phyloP scores from a whole-genome alignment of 148 eudicot genomes.

The Cornus suecica region DNA sequence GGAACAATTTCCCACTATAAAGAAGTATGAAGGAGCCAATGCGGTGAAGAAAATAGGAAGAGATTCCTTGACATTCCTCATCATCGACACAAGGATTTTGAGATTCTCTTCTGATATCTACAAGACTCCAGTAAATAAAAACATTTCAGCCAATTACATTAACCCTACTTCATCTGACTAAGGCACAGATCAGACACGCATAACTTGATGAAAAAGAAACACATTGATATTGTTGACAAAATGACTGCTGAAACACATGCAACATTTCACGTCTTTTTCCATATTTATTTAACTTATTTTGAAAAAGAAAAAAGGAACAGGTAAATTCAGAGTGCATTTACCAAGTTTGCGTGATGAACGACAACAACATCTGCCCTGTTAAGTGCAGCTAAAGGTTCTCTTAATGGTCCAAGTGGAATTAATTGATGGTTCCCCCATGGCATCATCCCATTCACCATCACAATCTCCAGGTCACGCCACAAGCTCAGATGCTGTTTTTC shows the following conservation, averaged over 20 bases:
- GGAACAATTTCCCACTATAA: slow-evolving; percentile 34
- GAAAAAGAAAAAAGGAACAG: neutral
- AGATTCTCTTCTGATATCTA: slow-evolving; percentile 54
- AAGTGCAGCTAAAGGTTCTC: slow-evolving; percentile 83
- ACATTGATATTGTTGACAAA: neutral
- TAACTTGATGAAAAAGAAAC: neutral
- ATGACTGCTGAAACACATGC: neutral
- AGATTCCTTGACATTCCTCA: slow-evolving; percentile 42
- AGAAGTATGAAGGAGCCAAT: slow-evolving; percentile 73
- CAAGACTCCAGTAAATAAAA: slow-evolving; percentile 10
- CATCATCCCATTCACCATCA: slow-evolving; percentile 85
- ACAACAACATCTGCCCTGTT: slow-evolving; percentile 74
- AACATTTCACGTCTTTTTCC: neutral
- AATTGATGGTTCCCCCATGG: slow-evolving; percentile 80
- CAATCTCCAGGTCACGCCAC: slow-evolving; percentile 78
- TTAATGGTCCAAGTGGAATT: slow-evolving; percentile 82
- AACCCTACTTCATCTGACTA: neutral
- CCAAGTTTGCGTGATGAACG: slow-evolving; percentile 92
- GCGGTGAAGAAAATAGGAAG: slow-evolving; percentile 62
- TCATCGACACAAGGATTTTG: slow-evolving; percentile 30
- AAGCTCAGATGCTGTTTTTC: slow-evolving; percentile 79
- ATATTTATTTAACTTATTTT: no score
- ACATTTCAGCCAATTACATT: slow-evolving; percentile 3
- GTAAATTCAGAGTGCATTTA: slow-evolving; percentile 22
- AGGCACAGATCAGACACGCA: neutral